Conservation (phyloP, 257 asterid genomes). For the Plectranthus barbatus region DNA sequence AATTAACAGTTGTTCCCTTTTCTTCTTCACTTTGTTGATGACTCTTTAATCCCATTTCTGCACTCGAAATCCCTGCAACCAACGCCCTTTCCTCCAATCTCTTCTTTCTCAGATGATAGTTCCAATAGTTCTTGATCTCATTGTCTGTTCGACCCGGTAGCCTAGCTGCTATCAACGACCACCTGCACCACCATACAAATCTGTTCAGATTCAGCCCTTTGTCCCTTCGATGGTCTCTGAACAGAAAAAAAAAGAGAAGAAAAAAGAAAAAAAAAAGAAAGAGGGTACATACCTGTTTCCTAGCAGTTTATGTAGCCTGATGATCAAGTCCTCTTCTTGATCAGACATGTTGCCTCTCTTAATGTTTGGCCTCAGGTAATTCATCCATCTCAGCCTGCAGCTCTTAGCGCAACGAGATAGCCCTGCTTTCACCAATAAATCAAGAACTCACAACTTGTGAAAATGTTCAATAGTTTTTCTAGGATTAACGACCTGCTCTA, state of each 20-base stretch:
- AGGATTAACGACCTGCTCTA: slow-evolving; percentile 31
- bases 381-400: slow-evolving; percentile 57
- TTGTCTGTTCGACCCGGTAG: slow-evolving; percentile 45
- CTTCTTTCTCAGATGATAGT: slow-evolving; percentile 35
- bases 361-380: slow-evolving; percentile 48
- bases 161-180: slow-evolving; percentile 39
- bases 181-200: slow-evolving; percentile 11
- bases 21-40: slow-evolving; percentile 13
- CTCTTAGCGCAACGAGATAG: slow-evolving; percentile 40
- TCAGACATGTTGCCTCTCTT: slow-evolving; percentile 53
- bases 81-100: slow-evolving; percentile 9
- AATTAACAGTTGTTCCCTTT: background rate
- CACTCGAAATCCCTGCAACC: slow-evolving; percentile 21
- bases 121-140: slow-evolving; percentile 43
- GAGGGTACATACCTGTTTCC: slow-evolving; percentile 46
- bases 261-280: too few species aligned
- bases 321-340: slow-evolving; percentile 54
- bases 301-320: slow-evolving; percentile 45
- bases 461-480: background rate
- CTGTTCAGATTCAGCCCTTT: background rate
- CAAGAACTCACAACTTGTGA: background rate
- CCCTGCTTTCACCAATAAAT: slow-evolving; percentile 16
- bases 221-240: background rate
- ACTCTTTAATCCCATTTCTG: slow-evolving; percentile 15
- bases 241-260: background rate